phyloP scores from a whole-genome alignment of 164 flowering plant species.

The Liriodendron chinense region DNA sequence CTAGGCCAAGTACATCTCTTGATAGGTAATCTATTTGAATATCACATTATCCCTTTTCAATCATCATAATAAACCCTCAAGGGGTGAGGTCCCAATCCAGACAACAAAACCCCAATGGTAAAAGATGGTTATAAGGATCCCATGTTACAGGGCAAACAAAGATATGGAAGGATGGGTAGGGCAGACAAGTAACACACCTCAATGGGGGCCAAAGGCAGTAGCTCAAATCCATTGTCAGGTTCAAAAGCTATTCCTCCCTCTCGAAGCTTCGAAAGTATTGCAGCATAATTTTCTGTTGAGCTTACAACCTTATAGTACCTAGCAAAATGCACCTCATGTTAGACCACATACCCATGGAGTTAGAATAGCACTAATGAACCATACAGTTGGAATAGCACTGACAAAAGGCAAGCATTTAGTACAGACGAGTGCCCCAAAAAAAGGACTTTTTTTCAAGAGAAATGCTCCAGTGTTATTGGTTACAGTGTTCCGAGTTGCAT shows the following conservation, averaged over 20 bases:
- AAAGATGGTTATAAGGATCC: not conserved
- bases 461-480: no score
- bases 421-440: no score
- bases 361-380: no score
- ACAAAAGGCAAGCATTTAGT: no score
- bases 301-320: slow-evolving; percentile 76
- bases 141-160: not conserved
- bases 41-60: no score
- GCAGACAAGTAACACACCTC: slow-evolving; percentile 52
- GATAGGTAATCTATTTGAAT: not conserved
- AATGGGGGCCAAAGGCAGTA: slow-evolving; percentile 61
- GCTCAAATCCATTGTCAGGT: slow-evolving; percentile 85
- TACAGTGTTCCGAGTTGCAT: no score
- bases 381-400: no score
- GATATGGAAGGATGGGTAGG: not conserved
- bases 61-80: not conserved
- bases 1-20: not conserved
- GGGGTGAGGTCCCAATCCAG: not conserved
- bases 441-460: no score
- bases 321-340: slow-evolving; percentile 5
- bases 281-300: slow-evolving; percentile 62
- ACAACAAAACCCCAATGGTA: not conserved
- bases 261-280: slow-evolving; percentile 60
- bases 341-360: no score
- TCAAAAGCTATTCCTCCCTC: slow-evolving; percentile 79